Base-by-base conservation (phyloP, 129 eudicot species). In the Pulicaria dysenterica region DNA sequence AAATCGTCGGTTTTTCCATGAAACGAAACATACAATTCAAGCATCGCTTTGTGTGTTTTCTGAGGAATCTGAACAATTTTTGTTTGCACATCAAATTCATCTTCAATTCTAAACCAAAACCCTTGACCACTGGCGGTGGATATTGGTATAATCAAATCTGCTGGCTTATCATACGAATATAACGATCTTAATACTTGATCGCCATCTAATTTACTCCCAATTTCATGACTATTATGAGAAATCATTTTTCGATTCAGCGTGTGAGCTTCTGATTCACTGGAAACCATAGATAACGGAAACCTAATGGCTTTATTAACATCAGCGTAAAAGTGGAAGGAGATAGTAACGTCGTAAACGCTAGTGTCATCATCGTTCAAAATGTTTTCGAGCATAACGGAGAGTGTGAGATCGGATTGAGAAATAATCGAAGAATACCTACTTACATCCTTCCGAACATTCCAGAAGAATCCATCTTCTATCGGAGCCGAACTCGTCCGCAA, bases 401-500 rank as follows among this genome's bases (percentile, higher is more conserved):
- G 80, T 4, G 74, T 75, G 42, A 76, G 59, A 58, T 87, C 70
- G 1, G 78, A 44, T 38, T 58, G 37, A 3, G 46, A 3, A n/a
- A 90, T 51, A 31, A 87, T 58, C 37, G 88, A 85, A 48, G 70
- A 54, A 44, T 90, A 90, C 80, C 75, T 90, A 50, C 81, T 90
- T 59, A 90, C 82, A 44, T 90, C 96, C 67, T 90, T 90, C 7
- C 79, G 76, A 16, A 87, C 81, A 6, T 8, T 75, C 96, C 96
- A 90, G 81, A 82, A 84, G 65, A 81, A 65, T 10, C 96, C 96
- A 3, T 70, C 38, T 0, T 60, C 85, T 1, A 67, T 83, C 3
- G 93, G 85, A n/a, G 93, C 87, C 13, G 96, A 87, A 76, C 90
- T 82, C 38, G 96, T 90, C 1, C 96, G 89, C 54, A 90, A 75